These are phyloP conservation scores for Gnomoniopsis sp. DNA, from an alignment of 2,329 filamentous ascomycete species.

Conservation along the genomic window DNA sequence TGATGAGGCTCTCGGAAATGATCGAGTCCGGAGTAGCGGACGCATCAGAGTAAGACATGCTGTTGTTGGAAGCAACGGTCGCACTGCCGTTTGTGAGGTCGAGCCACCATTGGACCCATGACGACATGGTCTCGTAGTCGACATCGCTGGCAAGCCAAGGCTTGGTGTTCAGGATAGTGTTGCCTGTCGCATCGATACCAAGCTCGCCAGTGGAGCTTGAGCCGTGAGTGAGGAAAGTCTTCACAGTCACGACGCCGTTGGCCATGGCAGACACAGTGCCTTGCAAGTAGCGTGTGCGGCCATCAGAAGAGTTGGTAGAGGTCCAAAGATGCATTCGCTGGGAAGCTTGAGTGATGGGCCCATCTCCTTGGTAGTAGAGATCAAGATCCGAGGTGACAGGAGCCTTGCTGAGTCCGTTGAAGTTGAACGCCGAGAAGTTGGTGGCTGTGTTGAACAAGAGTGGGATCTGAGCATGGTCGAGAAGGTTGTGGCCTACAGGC, in stretches of 20 bases:
- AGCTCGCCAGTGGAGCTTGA: conserved; percentile 23
- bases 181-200: conserved; percentile 22
- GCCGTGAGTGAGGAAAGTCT: conserved; percentile 24
- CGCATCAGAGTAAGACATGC: background rate
- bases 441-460: conserved; percentile 19
- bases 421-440: conserved; percentile 19
- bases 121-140: conserved; percentile 20
- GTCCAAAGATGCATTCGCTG: conserved; percentile 25
- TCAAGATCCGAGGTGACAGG: conserved; percentile 17
- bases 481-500: conserved; percentile 14
- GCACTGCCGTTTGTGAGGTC: conserved; percentile 8
- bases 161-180: conserved; percentile 21
- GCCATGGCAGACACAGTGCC: conserved; percentile 20
- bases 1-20: background rate
- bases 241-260: conserved; percentile 20
- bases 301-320: conserved; percentile 21
- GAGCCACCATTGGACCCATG: conserved; percentile 16
- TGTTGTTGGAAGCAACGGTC: background rate
- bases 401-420: conserved; percentile 11
- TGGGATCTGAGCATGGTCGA: conserved; percentile 18
- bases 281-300: conserved; percentile 24
- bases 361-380: conserved; percentile 23
- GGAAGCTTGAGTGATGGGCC: conserved; percentile 22
- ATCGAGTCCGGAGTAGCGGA: background rate
- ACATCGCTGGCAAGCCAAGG: conserved; percentile 23